These are phyloP conservation scores for Heliosperma pusillum DNA, from an alignment of 148 eudicot genomes.

Conservation along the genomic window DNA sequence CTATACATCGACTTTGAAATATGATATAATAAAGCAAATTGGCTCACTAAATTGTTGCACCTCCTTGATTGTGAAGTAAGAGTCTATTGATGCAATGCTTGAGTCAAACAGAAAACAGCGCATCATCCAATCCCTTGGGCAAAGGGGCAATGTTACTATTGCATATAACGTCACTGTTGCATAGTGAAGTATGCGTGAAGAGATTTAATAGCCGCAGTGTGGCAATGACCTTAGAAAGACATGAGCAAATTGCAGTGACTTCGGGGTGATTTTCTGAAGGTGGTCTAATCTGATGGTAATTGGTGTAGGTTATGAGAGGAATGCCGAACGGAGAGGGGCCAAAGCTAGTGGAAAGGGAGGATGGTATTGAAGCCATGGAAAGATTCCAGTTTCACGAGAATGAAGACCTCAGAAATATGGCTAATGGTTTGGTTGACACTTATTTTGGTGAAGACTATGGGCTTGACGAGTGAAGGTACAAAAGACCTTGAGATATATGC, in stretches of 20 bases:
- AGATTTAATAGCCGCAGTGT: not conserved
- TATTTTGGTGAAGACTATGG: slow-evolving; percentile 97
- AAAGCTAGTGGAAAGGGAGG: slow-evolving; percentile 90
- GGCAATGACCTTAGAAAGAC: not conserved
- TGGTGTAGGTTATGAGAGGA: slow-evolving; percentile 75
- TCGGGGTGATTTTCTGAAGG: slow-evolving; percentile 1
- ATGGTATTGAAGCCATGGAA: slow-evolving; percentile 97
- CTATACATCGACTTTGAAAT: no score
- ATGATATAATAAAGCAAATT: no score
- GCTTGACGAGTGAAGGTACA: slow-evolving; percentile 49
- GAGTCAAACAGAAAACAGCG: no score
- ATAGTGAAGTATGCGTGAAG: not conserved
- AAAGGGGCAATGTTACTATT: no score
- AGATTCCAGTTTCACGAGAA: slow-evolving; percentile 92
- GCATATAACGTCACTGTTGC: not conserved
- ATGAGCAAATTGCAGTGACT: not conserved
- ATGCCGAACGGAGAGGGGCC: slow-evolving; percentile 88
- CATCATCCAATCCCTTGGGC: no score
- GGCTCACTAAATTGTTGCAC: no score
- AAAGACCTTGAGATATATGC: not conserved
- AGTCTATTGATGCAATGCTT: no score
- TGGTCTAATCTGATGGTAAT: not conserved
- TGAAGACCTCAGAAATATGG: slow-evolving; percentile 87
- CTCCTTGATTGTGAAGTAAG: no score
- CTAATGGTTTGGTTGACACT: slow-evolving; percentile 73